phyloP scores from a whole-genome alignment of 108 stramenopile species.

The Skeletonema menzelii region DNA sequence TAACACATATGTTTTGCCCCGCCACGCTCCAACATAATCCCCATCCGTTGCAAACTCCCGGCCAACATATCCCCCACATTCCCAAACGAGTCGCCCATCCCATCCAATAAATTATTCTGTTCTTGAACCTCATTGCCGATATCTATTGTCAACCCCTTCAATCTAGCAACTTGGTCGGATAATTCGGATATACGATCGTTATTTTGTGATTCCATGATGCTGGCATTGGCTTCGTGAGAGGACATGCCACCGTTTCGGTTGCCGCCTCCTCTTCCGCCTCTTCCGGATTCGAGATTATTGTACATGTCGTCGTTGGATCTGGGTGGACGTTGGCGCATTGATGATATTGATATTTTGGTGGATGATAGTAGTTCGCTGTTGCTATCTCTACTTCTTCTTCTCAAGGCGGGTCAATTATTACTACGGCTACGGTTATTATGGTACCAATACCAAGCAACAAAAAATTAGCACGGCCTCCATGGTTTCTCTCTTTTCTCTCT shows the following conservation, averaged over 20 bases:
- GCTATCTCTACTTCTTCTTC: too few species aligned
- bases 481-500: too few species aligned
- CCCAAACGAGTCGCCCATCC: conserved; percentile 83
- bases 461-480: too few species aligned
- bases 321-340: conserved; percentile 47
- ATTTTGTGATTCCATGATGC: conserved; percentile 86
- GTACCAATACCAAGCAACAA: too few species aligned
- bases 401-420: too few species aligned
- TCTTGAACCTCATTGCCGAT: conserved; percentile 89
- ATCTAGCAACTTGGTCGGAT: conserved; percentile 79
- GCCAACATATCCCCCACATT: conserved; percentile 74
- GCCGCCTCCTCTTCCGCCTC: conserved; percentile 46
- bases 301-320: conserved; percentile 50
- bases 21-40: conserved; percentile 84
- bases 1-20: conserved; percentile 89
- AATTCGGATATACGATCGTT: conserved; percentile 84
- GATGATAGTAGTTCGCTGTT: background rate
- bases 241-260: conserved; percentile 28
- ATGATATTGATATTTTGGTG: background rate
- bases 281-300: conserved; percentile 70
- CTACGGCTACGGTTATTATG: too few species aligned
- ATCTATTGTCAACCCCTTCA: conserved; percentile 88
- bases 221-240: conserved; percentile 73
- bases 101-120: conserved; percentile 84
- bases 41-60: conserved; percentile 70